Evolutionary conservation across 352 stramenopile genomes (phyloP).

Genomic region (Globisporangium orthogonon): DNA sequence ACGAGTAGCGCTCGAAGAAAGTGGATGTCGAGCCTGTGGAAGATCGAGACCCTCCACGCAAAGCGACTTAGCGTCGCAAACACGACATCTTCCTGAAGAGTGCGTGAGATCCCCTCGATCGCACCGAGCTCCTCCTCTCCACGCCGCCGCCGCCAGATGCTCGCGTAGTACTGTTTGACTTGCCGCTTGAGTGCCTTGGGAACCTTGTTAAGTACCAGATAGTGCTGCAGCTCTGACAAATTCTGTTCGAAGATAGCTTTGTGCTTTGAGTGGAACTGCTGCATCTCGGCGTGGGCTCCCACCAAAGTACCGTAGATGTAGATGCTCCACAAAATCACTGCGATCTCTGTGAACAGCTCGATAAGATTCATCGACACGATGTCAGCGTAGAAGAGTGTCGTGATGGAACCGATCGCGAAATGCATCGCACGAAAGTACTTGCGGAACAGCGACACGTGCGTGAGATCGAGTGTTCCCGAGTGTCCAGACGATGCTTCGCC

Average conservation of each 20-base stretch:
- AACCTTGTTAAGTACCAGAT: slow-evolving; percentile 60
- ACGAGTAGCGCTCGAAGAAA: slow-evolving; percentile 56
- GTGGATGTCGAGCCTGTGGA: slow-evolving; percentile 44
- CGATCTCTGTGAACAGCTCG: slow-evolving; percentile 51
- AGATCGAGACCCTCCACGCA: slow-evolving; percentile 38
- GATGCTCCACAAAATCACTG: slow-evolving; percentile 51
- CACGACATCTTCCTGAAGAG: slow-evolving; percentile 56
- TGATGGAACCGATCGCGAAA: slow-evolving; percentile 60
- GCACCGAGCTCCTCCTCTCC: slow-evolving; percentile 51
- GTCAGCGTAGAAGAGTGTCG: slow-evolving; percentile 64
- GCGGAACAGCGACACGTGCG: slow-evolving; percentile 26
- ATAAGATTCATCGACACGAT: slow-evolving; percentile 62
- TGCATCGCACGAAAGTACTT: slow-evolving; percentile 66
- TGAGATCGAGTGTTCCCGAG: slow-evolving; percentile 16
- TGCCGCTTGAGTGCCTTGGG: slow-evolving; percentile 60
- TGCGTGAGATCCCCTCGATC: slow-evolving; percentile 36
- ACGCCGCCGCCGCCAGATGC: slow-evolving; percentile 44
- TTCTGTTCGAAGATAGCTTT: slow-evolving; percentile 63
- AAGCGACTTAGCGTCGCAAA: slow-evolving; percentile 44
- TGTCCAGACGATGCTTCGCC: slow-evolving; percentile 1
- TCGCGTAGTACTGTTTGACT: slow-evolving; percentile 65
- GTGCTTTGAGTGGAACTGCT: slow-evolving; percentile 33
- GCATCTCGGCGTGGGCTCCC: slow-evolving; percentile 42
- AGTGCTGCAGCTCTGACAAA: slow-evolving; percentile 59
- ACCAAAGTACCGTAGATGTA: slow-evolving; percentile 71